These are phyloP conservation scores for Cercospora sp. DNA, from an alignment of 2,329 filamentous ascomycete species.

Conservation along the genomic window DNA sequence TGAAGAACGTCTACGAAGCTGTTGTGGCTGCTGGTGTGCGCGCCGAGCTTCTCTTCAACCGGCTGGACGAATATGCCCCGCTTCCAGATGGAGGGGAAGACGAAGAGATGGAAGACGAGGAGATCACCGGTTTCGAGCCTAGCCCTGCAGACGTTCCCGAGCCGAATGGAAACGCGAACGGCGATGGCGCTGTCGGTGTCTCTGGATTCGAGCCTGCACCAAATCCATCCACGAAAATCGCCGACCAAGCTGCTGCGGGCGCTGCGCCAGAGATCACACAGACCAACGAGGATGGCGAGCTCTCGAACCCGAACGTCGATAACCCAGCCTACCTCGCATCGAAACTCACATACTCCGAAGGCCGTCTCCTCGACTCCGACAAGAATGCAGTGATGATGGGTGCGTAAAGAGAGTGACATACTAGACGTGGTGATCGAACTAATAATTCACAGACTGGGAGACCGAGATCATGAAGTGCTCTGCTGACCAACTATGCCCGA, in stretches of 20 bases:
- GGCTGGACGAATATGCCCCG: constrained; percentile 78
- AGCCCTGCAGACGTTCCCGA: constrained; percentile 25
- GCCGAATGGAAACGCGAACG: constrained; percentile 26
- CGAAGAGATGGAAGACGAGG: constrained; percentile 45
- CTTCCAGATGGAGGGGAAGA: constrained; percentile 61
- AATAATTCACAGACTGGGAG: constrained; percentile 52
- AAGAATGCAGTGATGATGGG: constrained; percentile 52
- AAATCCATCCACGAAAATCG: constrained; percentile 37
- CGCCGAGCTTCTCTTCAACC: constrained; percentile 80
- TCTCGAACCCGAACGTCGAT: constrained; percentile 43
- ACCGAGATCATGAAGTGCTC: constrained; percentile 51
- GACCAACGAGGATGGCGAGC: constrained; percentile 33
- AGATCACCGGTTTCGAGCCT: constrained; percentile 40
- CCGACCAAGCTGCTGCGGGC: constrained; percentile 24
- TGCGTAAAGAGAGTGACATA: neutral
- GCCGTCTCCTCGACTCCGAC: constrained; percentile 51
- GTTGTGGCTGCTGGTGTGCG: constrained; percentile 88
- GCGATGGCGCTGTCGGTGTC: constrained; percentile 27
- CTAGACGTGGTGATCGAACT: neutral
- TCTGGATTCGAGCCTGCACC: constrained; percentile 36
- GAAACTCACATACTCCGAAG: constrained; percentile 49
- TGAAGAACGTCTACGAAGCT: constrained; percentile 71
- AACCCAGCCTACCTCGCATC: constrained; percentile 53
- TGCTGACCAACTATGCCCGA: constrained; percentile 45
- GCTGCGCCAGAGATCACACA: constrained; percentile 31